phyloP scores from a whole-genome alignment of 2,329 filamentous ascomycete genomes.

The Aspergillus luchuensis region DNA sequence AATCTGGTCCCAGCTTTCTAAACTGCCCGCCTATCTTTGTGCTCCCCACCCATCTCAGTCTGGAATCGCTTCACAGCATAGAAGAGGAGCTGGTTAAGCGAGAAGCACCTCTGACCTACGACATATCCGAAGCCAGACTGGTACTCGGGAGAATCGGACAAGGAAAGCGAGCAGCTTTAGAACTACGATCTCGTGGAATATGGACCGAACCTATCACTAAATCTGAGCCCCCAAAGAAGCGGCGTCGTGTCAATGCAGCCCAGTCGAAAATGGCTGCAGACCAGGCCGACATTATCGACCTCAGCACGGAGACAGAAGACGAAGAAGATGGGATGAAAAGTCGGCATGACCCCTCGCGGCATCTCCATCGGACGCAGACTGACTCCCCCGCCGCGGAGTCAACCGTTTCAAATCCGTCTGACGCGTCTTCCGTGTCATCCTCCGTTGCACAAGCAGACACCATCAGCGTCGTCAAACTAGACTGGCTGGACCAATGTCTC shows the following conservation, averaged over 20 bases:
- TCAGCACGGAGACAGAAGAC: constrained; percentile 35
- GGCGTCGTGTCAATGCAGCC: constrained; percentile 23
- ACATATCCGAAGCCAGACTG: constrained; percentile 70
- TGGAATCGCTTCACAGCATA: constrained; percentile 63
- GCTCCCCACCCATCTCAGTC: constrained; percentile 67
- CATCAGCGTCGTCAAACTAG: constrained; percentile 55
- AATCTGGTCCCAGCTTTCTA: constrained; percentile 32
- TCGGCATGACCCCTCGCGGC: constrained; percentile 14
- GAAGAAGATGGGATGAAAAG: constrained; percentile 26
- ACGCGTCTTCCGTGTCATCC: neutral
- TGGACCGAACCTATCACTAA: constrained; percentile 43
- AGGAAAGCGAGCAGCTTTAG: constrained; percentile 71
- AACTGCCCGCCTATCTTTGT: constrained; percentile 68
- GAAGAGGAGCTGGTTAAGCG: constrained; percentile 63
- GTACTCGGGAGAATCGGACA: constrained; percentile 73
- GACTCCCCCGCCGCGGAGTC: neutral
- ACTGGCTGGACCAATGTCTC: constrained; percentile 57
- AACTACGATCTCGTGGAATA: constrained; percentile 70
- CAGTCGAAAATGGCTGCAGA: neutral
- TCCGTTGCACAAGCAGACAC: constrained; percentile 26
- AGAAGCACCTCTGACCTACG: constrained; percentile 65
- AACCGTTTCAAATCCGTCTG: neutral
- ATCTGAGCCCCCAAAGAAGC: constrained; percentile 29
- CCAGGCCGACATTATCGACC: constrained; percentile 27
- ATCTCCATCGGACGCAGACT: constrained; percentile 11